phyloP scores from a whole-genome alignment of 441 rosid genomes.

The Arabidopsis hybrid region DNA sequence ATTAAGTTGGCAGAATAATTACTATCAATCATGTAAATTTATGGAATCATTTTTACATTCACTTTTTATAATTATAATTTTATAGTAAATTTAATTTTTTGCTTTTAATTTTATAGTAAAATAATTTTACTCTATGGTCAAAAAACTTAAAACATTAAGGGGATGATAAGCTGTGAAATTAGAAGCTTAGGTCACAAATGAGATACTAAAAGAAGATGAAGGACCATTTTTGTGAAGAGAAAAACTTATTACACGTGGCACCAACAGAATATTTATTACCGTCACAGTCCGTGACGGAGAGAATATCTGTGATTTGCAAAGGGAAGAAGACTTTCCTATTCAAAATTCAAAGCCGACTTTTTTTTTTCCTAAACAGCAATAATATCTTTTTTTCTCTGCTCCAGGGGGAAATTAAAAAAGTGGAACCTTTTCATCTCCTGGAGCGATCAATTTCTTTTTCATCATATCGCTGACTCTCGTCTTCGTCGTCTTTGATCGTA shows the following conservation, averaged over 20 bases:
- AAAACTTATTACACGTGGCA: slow-evolving; percentile 21
- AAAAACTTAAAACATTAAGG: neutral
- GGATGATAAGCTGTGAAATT: neutral
- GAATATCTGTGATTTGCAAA: slow-evolving; percentile 15
- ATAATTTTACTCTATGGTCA: too few relatives aligned
- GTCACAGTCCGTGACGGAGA: slow-evolving; percentile 30
- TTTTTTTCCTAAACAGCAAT: neutral
- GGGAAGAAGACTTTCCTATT: slow-evolving; percentile 10
- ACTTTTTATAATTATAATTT: too few relatives aligned
- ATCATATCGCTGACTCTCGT: slow-evolving; percentile 20
- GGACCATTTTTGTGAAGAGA: neutral
- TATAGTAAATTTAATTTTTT: too few relatives aligned
- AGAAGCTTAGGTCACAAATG: neutral
- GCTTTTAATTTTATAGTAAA: too few relatives aligned
- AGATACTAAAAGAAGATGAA: neutral
- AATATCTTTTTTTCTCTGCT: slow-evolving; percentile 7
- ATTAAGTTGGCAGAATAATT: neutral
- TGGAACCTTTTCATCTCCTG: slow-evolving; percentile 36
- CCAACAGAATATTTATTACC: neutral
- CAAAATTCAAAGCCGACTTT: slow-evolving; percentile 33
- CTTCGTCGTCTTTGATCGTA: slow-evolving; percentile 33
- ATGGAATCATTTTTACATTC: neutral
- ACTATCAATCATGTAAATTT: too few relatives aligned
- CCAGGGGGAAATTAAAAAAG: slow-evolving; percentile 28
- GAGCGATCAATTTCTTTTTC: slow-evolving; percentile 31